These are phyloP conservation scores for Cystobasidium onofrii DNA, from an alignment of 768 basidiomycete genomes.

Conservation along the genomic window DNA sequence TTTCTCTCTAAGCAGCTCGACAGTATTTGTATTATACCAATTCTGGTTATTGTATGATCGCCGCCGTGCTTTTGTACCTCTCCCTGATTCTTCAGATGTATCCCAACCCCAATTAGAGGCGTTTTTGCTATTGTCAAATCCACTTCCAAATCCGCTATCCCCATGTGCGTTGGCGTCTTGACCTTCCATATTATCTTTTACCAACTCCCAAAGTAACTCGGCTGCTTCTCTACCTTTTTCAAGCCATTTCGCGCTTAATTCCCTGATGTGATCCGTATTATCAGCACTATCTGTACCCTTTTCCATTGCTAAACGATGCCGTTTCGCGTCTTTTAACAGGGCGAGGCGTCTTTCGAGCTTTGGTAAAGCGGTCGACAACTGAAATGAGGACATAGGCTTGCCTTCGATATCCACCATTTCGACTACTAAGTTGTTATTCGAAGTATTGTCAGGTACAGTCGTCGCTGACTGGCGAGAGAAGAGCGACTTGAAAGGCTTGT, in stretches of 20 bases:
- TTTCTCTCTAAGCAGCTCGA: background rate
- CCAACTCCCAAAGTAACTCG: conserved; percentile 21
- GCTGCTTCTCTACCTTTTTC: conserved; percentile 26
- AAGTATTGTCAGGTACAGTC: background rate
- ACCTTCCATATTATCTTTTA: conserved; percentile 7
- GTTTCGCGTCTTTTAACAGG: conserved; percentile 7
- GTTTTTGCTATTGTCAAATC: background rate
- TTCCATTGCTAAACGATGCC: background rate
- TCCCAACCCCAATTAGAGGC: conserved; percentile 15
- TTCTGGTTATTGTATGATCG: background rate
- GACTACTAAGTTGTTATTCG: background rate
- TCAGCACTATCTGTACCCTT: background rate
- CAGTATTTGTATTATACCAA: background rate
- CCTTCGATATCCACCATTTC: background rate
- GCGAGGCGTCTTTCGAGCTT: conserved; percentile 18
- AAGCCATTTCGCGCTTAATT: conserved; percentile 21
- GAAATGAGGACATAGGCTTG: conserved; percentile 7
- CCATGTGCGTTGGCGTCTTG: background rate
- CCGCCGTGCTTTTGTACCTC: background rate
- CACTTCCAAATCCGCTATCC: background rate
- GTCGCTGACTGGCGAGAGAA: background rate
- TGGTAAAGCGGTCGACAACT: background rate
- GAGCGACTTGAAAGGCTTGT: conserved; percentile 24
- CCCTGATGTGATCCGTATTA: conserved; percentile 24
- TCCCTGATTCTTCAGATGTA: background rate